Base-by-base conservation (phyloP, 2,329 filamentous ascomycete genomes). In the Colletotrichum camelliae region DNA sequence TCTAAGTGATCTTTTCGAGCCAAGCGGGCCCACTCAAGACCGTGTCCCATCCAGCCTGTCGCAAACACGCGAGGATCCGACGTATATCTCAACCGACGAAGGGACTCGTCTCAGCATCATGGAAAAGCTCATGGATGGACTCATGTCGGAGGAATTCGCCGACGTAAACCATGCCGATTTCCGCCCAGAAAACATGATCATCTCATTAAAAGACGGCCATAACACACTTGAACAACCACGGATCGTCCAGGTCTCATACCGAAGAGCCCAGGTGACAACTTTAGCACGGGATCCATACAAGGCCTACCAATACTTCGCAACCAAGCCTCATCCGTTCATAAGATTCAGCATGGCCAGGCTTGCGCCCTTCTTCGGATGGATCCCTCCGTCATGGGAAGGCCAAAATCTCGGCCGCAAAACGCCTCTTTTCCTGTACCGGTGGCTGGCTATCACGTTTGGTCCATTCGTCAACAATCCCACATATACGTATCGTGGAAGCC, bases 401-500 rank as follows among this genome's bases (percentile, higher is more conserved):
- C 55, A 18, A 7, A 21, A 18, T 0, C 4, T 31, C 5, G 6
- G 33, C 10, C 16, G 1, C 5, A 5, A 72, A 5, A n/a, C 18
- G 16, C 15, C 31, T 2, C 31, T 31, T 7, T n/a, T 62, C 21
- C 18, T 62, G 1, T 0, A 61, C 8, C 6, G 61, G 10, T 73
- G 70, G 70, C 7, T 55, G 4, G 21, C 68, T 24, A 0, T 7
- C 0, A 73, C 21, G 4, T 69, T 73, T 1, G 70, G 70, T 8
- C 37, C 37, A 0, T 39, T 39, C 37, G 0, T 0, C 16, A 0
- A 39, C 18, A 39, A 39, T 39, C 37, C 37, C 0, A 39, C 37
- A 0, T 39, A 39, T 0, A 39, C 16, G 0, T 39, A 0, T 39
- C 16, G 37, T 0, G 37, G 37, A 39, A 39, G 2, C 1, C 37